Percentiles rank a stretch among this genome's conserved stretches.
Evolutionary conservation across 305 asterid species (phyloP).

Genomic region (Fraxinus baroniana): DNA sequence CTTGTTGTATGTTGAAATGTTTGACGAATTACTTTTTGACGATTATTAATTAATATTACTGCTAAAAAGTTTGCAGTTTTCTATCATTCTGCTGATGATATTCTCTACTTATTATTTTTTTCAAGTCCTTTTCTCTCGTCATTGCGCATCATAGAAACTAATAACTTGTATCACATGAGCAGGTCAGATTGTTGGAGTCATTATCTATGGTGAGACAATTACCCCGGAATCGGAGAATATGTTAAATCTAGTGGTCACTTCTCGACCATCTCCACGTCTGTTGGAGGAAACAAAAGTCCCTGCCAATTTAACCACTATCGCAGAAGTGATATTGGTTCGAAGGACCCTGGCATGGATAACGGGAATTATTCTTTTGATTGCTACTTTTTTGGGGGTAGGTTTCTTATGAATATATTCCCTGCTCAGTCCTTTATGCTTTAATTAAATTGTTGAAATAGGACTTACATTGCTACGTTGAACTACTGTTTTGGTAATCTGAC

Average conservation of each 20-base stretch:
- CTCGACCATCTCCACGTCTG: conserved; percentile 63
- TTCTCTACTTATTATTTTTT: conserved; percentile 3
- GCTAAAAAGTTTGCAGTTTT: not conserved
- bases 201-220: conserved; percentile 40
- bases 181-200: conserved; percentile 85
- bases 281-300: conserved; percentile 52
- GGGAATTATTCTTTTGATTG: conserved; percentile 82
- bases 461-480: not conserved
- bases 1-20: conserved; percentile 10
- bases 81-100: conserved; percentile 8
- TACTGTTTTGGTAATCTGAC: not conserved
- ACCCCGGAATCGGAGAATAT: conserved; percentile 42
- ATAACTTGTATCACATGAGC: conserved; percentile 27
- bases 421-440: conserved; percentile 4
- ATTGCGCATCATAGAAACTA: conserved; percentile 8
- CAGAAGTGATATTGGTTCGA: conserved; percentile 65
- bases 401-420: conserved; percentile 9
- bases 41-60: conserved; percentile 1
- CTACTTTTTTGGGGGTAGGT: conserved; percentile 85
- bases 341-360: conserved; percentile 85
- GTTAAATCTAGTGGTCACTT: conserved; percentile 45
- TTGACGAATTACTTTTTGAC: not conserved
- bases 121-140: not conserved
- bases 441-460: conserved; percentile 8
- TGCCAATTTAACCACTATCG: conserved; percentile 31